Evolutionary conservation across 176 grass and related monocot species (phyloP).

Genomic region (Oryza officinalis): DNA sequence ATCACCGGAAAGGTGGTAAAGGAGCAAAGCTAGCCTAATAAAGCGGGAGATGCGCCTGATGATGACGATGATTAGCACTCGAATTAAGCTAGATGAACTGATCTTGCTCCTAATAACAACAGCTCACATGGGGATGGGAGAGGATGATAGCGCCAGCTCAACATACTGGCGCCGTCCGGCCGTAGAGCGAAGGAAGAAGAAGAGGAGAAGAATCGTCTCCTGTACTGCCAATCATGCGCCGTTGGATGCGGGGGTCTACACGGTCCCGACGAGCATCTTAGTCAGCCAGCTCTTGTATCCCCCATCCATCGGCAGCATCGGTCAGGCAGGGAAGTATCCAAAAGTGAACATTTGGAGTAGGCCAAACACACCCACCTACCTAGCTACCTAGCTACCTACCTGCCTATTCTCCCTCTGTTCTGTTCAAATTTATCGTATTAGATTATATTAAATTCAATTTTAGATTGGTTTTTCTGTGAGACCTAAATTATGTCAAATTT

Average conservation of each 20-base stretch:
- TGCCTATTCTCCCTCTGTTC: no score
- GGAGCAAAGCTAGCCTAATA: neutral
- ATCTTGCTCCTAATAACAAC: conserved; percentile 10
- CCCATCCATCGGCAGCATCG: neutral
- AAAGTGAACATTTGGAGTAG: conserved; percentile 27
- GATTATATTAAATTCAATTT: no score
- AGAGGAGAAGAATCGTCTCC: neutral
- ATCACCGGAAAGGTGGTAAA: neutral
- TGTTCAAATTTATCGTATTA: no score
- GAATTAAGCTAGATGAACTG: neutral
- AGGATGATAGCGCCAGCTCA: conserved; percentile 37
- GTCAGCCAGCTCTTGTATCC: neutral
- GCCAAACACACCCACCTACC: neutral
- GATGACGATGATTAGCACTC: neutral
- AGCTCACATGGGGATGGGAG: conserved; percentile 43
- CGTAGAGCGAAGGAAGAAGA: no score
- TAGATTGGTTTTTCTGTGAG: no score
- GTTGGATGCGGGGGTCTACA: conserved; percentile 20
- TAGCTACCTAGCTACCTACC: neutral
- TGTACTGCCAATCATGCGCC: conserved; percentile 15
- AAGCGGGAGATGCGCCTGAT: conserved; percentile 19
- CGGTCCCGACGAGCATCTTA: neutral
- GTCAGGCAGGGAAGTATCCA: neutral
- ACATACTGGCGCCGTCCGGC: neutral
- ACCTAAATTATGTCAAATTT: no score